phyloP scores from a whole-genome alignment of 2,329 filamentous ascomycete species.

The Microsporum canis region DNA sequence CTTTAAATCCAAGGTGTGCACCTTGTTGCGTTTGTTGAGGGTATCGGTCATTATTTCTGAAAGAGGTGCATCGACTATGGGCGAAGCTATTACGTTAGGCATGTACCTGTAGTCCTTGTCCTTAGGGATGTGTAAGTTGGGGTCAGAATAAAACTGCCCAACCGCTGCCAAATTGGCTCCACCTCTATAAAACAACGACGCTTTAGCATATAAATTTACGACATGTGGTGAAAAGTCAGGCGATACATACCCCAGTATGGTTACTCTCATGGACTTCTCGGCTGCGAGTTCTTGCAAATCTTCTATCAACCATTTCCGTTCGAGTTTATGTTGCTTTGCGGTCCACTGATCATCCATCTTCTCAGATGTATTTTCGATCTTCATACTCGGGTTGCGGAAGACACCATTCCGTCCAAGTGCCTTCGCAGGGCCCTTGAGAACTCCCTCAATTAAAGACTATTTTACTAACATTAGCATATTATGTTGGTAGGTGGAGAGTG shows the following conservation, averaged over 20 bases:
- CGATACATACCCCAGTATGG: slow-evolving; percentile 58
- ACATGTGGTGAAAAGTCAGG: background rate
- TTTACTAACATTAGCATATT: slow-evolving; percentile 33
- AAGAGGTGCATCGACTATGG: slow-evolving; percentile 85
- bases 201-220: background rate
- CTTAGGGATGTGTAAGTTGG: slow-evolving; percentile 69
- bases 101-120: slow-evolving; percentile 93
- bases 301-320: slow-evolving; percentile 75
- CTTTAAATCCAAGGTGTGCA: slow-evolving; percentile 52
- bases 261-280: slow-evolving; percentile 82
- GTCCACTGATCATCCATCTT: slow-evolving; percentile 97
- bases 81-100: slow-evolving; percentile 87
- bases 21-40: slow-evolving; percentile 81
- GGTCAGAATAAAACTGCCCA: slow-evolving; percentile 90
- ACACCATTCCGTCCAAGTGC: slow-evolving; percentile 71
- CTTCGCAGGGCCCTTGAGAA: slow-evolving; percentile 80
- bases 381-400: slow-evolving; percentile 69
- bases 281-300: slow-evolving; percentile 88
- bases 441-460: slow-evolving; percentile 54
- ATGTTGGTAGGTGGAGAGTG: background rate
- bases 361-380: slow-evolving; percentile 83
- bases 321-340: slow-evolving; percentile 82
- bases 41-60: slow-evolving; percentile 81
- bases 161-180: slow-evolving; percentile 89
- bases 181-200: slow-evolving; percentile 45